Conservation (phyloP, 1,284 basidiomycete genomes). For the Sphagnurus paluster region DNA sequence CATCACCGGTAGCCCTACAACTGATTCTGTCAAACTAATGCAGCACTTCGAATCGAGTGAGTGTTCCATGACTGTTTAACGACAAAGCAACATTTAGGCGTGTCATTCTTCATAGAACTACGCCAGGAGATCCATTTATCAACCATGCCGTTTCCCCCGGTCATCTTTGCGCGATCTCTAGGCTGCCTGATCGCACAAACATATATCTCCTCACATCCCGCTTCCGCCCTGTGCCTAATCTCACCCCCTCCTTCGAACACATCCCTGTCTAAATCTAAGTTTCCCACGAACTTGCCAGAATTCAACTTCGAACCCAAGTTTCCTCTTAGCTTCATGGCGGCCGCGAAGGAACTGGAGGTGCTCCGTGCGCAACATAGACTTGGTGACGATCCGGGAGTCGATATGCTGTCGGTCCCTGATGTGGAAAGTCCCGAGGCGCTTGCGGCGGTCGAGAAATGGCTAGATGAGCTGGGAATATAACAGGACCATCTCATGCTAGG, state of each 20-base stretch:
- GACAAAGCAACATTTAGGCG: not conserved
- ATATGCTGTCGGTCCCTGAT: constrained; percentile 33
- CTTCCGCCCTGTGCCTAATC: constrained; percentile 58
- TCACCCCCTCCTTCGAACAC: constrained; percentile 52
- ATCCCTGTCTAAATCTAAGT: constrained; percentile 27
- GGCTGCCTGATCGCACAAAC: constrained; percentile 61
- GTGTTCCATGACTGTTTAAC: not conserved
- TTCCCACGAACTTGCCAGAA: constrained; percentile 44
- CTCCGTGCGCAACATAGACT: constrained; percentile 38
- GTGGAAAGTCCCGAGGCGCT: constrained; percentile 33
- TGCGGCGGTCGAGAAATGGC: constrained; percentile 39
- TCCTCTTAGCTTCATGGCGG: constrained; percentile 56
- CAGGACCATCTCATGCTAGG: too few species aligned
- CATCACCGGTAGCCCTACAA: constrained; percentile 26
- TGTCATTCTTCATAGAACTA: constrained; percentile 35
- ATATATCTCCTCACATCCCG: constrained; percentile 67
- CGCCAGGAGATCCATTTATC: constrained; percentile 41
- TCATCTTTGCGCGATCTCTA: constrained; percentile 54
- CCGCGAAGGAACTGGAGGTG: constrained; percentile 29
- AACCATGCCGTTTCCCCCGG: constrained; percentile 61
- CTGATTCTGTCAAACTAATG: constrained; percentile 36
- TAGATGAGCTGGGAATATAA: constrained; percentile 46
- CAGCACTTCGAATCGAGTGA: constrained; percentile 35
- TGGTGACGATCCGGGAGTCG: constrained; percentile 35
- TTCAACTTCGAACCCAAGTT: constrained; percentile 68